Conservation (phyloP, 1,284 basidiomycete genomes). For the Boletus subluridellus region DNA sequence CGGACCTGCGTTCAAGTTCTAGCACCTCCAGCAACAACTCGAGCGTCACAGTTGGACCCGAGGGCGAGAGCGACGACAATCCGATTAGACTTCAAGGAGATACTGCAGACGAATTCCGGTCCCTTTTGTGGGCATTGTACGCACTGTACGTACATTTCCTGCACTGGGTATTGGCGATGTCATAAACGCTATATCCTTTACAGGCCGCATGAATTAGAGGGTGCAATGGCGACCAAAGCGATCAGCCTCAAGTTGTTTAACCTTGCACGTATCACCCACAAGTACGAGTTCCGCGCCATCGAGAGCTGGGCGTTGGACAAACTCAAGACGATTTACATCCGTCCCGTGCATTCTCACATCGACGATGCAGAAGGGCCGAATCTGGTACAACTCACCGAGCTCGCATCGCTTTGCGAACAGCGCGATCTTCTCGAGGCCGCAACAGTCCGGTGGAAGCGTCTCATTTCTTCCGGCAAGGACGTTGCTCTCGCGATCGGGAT, state of each 20-base stretch:
- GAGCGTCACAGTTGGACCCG: conserved; percentile 31
- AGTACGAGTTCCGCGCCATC: conserved; percentile 53
- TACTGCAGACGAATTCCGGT: conserved; percentile 45
- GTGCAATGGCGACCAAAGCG: conserved; percentile 40
- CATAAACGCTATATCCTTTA: conserved; percentile 6
- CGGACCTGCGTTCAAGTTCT: conserved; percentile 26
- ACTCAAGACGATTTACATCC: conserved; percentile 40
- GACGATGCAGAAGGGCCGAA: conserved; percentile 34
- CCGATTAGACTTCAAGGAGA: conserved; percentile 51
- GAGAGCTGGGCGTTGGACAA: conserved; percentile 48
- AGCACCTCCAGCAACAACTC: conserved; percentile 19
- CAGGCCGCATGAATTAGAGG: conserved; percentile 49
- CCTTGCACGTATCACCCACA: conserved; percentile 52
- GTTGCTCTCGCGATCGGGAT: conserved; percentile 42
- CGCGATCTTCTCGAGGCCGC: conserved; percentile 42
- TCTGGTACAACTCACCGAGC: conserved; percentile 43
- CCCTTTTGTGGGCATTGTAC: conserved; percentile 48
- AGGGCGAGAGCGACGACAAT: conserved; percentile 46
- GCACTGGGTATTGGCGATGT: neutral
- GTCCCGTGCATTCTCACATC: conserved; percentile 29
- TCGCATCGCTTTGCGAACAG: conserved; percentile 45
- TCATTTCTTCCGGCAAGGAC: conserved; percentile 42
- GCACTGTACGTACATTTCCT: conserved; percentile 42
- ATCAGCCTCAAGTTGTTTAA: conserved; percentile 43
- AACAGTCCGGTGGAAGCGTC: conserved; percentile 40